Conservation (phyloP, 1,284 basidiomycete genomes). For the Clitocybe nebularis region DNA sequence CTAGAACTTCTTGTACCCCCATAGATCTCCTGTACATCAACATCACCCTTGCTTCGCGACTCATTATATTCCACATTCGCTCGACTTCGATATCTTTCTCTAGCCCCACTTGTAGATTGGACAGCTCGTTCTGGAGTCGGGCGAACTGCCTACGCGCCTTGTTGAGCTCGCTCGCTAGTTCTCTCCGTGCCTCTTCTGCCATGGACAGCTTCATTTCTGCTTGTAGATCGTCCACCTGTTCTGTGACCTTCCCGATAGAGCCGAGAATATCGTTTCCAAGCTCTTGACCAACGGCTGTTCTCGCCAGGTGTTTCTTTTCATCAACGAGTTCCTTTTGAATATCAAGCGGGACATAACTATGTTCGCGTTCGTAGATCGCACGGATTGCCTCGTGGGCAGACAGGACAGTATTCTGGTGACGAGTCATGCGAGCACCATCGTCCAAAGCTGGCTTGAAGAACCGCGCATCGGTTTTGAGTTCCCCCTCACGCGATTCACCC, state of each 20-base stretch:
- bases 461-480: conserved; percentile 20
- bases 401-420: conserved; percentile 22
- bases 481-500: conserved; percentile 12
- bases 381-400: conserved; percentile 23
- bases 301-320: conserved; percentile 25
- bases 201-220: neutral
- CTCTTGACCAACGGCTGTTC: conserved; percentile 29
- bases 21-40: conserved; percentile 2
- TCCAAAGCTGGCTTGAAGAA: conserved; percentile 36
- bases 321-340: conserved; percentile 32
- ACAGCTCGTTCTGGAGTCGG: conserved; percentile 2
- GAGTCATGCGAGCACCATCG: conserved; percentile 29
- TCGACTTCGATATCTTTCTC: conserved; percentile 2
- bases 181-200: neutral
- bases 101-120: neutral
- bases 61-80: conserved; percentile 1
- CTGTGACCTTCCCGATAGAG: neutral
- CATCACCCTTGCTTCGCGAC: neutral
- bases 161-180: neutral
- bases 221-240: neutral
- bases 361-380: conserved; percentile 21
- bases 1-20: neutral
- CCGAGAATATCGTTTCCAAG: conserved; percentile 21
- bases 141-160: neutral
- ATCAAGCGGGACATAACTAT: conserved; percentile 27